These are phyloP conservation scores for Monosporascus cannonballus DNA, from an alignment of 2,329 filamentous ascomycete species.

Conservation along the genomic window DNA sequence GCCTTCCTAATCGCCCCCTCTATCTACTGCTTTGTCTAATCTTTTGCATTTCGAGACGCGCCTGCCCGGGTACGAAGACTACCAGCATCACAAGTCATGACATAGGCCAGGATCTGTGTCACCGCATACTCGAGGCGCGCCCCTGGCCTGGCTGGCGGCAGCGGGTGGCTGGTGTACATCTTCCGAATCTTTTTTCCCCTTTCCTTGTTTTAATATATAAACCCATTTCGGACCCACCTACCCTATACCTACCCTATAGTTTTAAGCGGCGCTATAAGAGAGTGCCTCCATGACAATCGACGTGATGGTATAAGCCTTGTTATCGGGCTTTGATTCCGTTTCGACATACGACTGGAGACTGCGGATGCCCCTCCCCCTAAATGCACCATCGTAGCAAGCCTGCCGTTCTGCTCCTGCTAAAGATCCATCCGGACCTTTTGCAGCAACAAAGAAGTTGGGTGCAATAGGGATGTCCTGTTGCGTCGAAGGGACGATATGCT, in stretches of 20 bases:
- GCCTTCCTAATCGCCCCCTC: constrained; percentile 2
- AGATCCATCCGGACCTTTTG: constrained; percentile 6
- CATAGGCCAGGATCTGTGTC: not conserved
- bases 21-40: not conserved
- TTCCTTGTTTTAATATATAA: too few species aligned
- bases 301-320: constrained; percentile 1
- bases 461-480: constrained; percentile 13
- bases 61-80: not conserved
- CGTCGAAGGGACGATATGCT: constrained; percentile 18
- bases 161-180: constrained; percentile 1
- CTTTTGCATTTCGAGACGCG: constrained; percentile 3
- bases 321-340: not conserved
- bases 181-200: too few species aligned
- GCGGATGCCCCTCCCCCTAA: constrained; percentile 1
- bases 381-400: constrained; percentile 19
- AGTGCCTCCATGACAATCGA: not conserved
- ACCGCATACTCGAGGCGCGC: not conserved
- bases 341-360: constrained; percentile 3
- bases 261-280: too few species aligned
- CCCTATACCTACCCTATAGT: too few species aligned
- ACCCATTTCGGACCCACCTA: too few species aligned
- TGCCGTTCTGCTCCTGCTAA: constrained; percentile 16
- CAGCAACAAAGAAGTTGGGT: constrained; percentile 13
- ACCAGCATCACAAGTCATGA: not conserved
- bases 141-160: not conserved